Evolutionary conservation across 495 filamentous ascomycete species (phyloP), one percentile per base, ranked within the genome.

Genomic region (Podospora sp.): DNA sequence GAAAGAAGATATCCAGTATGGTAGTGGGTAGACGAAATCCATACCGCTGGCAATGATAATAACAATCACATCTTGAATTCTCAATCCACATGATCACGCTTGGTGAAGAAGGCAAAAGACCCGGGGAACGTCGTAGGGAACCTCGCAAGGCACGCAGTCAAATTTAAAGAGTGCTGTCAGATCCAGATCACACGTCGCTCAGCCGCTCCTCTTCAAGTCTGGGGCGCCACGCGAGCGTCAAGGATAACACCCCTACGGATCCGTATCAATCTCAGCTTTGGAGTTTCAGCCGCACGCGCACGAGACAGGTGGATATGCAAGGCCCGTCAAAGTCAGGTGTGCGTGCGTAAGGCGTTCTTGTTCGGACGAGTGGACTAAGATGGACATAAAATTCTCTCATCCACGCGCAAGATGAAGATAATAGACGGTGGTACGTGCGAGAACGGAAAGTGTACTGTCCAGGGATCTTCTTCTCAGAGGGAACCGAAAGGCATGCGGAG

Each of bases 211-310:
- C 16, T 18, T 46, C 16, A 11, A 33, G 29, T 8, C 8, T 3
- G 29, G 29, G 29, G 29, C 29, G 40, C 40, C 40, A 46, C 40
- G 40, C 40, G 40, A 16, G 53, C 16, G 22, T 27, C 16, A 16
- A 16, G 11, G 12, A n/a, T n/a, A n/a, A n/a, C n/a, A n/a, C n/a
- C n/a, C n/a, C n/a, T n/a, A n/a, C n/a, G n/a, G n/a, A 18, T 18
- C 6, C 6, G n/a, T 57, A 21, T 56, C 22, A 25, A 11, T 46
- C 51, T n/a, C 18, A 50, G 2, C 7, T 36, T 57, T 55, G 40
- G 40, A 46, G 40, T 46, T 56, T 57, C 53, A 57, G 53, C 53
- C 53, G 53, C 53, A 57, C 53, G 53, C 53, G 53, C 53, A 57
- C 53, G 53, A 27, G 22, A 27, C 53, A 25, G 40, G 12, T 21